Evolutionary conservation across 2,329 filamentous ascomycete species (phyloP), one percentile per base, ranked within the genome.

Genomic region (Cylindrodendrum hubeiense): DNA sequence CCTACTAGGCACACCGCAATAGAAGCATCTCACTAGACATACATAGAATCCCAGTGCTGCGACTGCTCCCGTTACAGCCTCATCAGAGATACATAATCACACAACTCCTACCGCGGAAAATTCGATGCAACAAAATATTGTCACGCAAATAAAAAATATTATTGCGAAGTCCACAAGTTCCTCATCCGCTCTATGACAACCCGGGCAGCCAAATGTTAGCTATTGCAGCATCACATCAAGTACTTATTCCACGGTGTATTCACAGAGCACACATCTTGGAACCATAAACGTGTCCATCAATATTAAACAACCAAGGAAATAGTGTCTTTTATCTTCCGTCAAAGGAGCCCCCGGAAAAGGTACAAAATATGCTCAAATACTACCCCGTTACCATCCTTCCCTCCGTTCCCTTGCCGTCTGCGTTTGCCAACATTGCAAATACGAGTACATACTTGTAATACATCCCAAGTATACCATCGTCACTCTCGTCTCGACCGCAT

Each of bases 381-480:
- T 63, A 51, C 63, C 65, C 59, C 59, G 57, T 39, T 66, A 34
- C 39, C 47, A 15, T 50, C 59, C 60, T 61, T 62, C 57, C 60
- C 24, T 58, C 66, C 66, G 67, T 39, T 54, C 59, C 65, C 54
- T 61, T 63, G 52, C 58, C 60, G 60, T 33, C 60, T 58, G 49
- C 46, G 47, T 53, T 37, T 67, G 64, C 62, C 65, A 54, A 64
- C 65, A 62, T 43, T 37, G 34, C 33, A 60, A 62, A 56, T 59
- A 69, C 58, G 43, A 58, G 47, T 68, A 71, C 69, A 72, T 69
- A 59, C 49, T 61, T 68, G 63, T 72, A 74, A 63, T 73, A 74
- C 72, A 74, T 66, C 52, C 63, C 53, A 54, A 43, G 46, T 59
- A 65, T 53, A 49, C 59, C 43, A 56, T 57, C 57, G 59, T 65